Evolutionary conservation across 805 yeast genomes (phyloP).

Genomic region (Phaffomyces thermotolerans): DNA sequence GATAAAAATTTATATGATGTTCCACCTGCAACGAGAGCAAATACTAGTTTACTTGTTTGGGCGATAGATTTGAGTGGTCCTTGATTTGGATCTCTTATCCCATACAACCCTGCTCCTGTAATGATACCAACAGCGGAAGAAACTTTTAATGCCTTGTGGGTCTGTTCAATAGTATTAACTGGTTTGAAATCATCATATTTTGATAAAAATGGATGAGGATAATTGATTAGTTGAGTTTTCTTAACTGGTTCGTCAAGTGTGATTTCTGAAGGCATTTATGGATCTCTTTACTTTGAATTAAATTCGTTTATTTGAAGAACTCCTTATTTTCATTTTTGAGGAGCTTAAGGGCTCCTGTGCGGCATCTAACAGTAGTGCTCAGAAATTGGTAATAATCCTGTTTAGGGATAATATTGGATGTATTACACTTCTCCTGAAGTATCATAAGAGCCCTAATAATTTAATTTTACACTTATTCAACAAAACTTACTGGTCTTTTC

Average conservation of each 20-base stretch:
- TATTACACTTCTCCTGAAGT: too few relatives aligned
- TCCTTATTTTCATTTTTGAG: too few relatives aligned
- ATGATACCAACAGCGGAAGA: conserved; percentile 40
- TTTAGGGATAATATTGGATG: too few relatives aligned
- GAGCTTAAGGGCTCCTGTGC: too few relatives aligned
- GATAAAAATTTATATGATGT: conserved; percentile 37
- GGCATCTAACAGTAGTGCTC: too few relatives aligned
- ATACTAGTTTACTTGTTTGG: conserved; percentile 25
- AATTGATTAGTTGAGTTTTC: conserved; percentile 10
- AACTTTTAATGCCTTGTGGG: conserved; percentile 38
- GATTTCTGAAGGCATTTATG: conserved; percentile 2
- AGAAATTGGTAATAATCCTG: too few relatives aligned
- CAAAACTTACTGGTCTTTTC: too few relatives aligned
- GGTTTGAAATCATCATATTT: conserved; percentile 44
- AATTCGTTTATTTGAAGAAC: too few relatives aligned
- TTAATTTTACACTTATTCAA: too few relatives aligned
- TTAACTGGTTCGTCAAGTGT: conserved; percentile 2
- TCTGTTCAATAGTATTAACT: conserved; percentile 45
- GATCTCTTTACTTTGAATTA: too few relatives aligned
- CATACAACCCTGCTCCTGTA: conserved; percentile 43
- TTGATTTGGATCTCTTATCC: conserved; percentile 34
- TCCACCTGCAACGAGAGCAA: conserved; percentile 43
- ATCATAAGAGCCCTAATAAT: too few relatives aligned
- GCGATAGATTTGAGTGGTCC: conserved; percentile 29
- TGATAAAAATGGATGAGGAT: conserved; percentile 17